These are phyloP conservation scores for Torulaspora indica DNA, from an alignment of 805 yeast species.

Conservation along the genomic window DNA sequence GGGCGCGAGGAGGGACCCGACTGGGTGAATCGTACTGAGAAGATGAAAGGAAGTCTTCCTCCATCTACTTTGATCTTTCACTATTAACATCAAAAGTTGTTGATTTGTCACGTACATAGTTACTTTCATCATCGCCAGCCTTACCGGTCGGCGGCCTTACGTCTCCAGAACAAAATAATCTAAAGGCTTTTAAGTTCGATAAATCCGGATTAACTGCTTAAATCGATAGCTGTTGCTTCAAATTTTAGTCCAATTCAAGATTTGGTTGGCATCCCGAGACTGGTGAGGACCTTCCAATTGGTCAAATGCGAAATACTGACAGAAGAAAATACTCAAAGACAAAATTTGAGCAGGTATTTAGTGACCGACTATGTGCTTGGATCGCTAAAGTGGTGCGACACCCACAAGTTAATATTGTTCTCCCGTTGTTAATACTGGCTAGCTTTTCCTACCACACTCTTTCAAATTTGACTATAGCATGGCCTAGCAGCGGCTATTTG, in stretches of 20 bases:
- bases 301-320: neutral
- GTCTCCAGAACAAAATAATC: neutral
- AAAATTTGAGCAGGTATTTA: neutral
- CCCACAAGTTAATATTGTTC: slow-evolving; percentile 36
- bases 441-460: slow-evolving; percentile 48
- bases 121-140: neutral
- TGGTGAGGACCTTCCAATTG: neutral
- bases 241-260: neutral
- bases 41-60: no score
- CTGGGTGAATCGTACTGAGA: no score
- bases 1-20: no score
- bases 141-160: neutral
- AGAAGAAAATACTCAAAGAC: neutral
- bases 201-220: neutral
- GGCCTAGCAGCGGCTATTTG: slow-evolving; percentile 24
- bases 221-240: neutral
- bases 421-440: slow-evolving; percentile 47
- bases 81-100: neutral
- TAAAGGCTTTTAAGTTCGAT: neutral
- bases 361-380: slow-evolving; percentile 6
- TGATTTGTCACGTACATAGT: neutral
- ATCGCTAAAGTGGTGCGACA: slow-evolving; percentile 7
- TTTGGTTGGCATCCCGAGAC: neutral
- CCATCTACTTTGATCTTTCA: no score
- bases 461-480: slow-evolving; percentile 2